Base-by-base conservation (phyloP, 192 early-diverging fungal species). In the Phlyctochytrium arcticum region DNA sequence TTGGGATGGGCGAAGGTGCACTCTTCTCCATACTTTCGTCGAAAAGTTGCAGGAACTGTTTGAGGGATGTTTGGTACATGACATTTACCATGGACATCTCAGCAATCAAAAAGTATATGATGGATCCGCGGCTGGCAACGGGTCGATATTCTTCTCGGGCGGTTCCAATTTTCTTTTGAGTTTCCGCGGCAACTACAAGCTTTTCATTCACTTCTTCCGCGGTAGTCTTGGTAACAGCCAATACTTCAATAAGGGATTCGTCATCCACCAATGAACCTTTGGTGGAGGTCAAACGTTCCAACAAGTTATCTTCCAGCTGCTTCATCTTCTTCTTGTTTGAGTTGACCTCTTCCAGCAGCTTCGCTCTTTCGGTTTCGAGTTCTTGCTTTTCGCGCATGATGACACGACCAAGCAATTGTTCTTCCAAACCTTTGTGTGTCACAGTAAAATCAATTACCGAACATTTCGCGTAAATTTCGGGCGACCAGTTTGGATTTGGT, bases 321-420 rank as follows among this genome's bases (percentile, higher is more conserved):
- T 86, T 86, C 85, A 86, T 85, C 59, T 83, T 86, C 51, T 77
- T 67, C 67, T 86, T 86, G 74, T 86, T 86, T 36, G 72, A 63
- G 65, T 85, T 86, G 17, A 86, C 83, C 39, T 86, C 85, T 53
- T 86, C 85, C 48, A 86, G 65, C 29, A 86, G 75, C 47, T 86
- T 86, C 3, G 85, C 73, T 47, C 85, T 57, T 53, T 86, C 85
- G 3, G 78, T 86, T 70, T 86, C 85, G 9, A 86, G 75, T 60
- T 86, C 85, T 69, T 85, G 85, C 68, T 85, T 86, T 59, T 86
- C 85, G 5, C 79, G 66, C 77, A 85, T 81, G 57, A 86, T 86
- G 10, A 86, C 85, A 39, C 85, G 76, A 46, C 85, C 85, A 1
- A 86, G 72, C 10, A 86, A 68, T 55, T 86, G 85, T 54, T 86